These are phyloP conservation scores for Psilocybe azurescens DNA, from an alignment of 768 basidiomycete genomes.

Conservation along the genomic window DNA sequence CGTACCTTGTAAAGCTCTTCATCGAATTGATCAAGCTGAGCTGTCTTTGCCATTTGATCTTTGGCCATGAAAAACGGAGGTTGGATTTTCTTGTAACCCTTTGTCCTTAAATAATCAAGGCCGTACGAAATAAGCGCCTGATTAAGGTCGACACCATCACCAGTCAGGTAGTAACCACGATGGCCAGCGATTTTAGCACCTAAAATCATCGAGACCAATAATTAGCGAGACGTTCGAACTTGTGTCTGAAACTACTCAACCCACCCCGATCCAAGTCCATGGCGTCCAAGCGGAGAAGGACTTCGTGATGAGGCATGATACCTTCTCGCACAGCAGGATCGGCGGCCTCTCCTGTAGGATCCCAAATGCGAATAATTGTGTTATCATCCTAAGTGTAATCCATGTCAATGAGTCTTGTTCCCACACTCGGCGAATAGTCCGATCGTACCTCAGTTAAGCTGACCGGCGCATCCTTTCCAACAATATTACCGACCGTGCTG, in stretches of 20 bases:
- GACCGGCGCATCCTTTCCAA: constrained; percentile 85
- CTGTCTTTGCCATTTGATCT: constrained; percentile 96
- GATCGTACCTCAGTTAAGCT: constrained; percentile 82
- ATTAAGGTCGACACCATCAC: constrained; percentile 96
- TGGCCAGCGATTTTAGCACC: constrained; percentile 94
- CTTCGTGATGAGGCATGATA: constrained; percentile 98
- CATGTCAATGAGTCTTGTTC: background rate
- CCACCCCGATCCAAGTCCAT: constrained; percentile 96
- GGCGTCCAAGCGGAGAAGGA: constrained; percentile 89
- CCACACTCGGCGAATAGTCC: background rate
- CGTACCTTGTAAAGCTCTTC: constrained; percentile 95
- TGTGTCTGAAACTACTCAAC: background rate
- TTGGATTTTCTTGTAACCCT: constrained; percentile 91
- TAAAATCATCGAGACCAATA: constrained; percentile 31
- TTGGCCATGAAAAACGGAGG: constrained; percentile 99
- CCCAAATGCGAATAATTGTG: constrained; percentile 78
- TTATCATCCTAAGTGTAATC: constrained; percentile 81
- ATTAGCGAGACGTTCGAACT: background rate
- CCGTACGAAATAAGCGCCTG: constrained; percentile 95
- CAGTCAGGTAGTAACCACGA: constrained; percentile 94
- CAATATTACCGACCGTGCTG: constrained; percentile 87
- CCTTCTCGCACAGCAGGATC: constrained; percentile 74
- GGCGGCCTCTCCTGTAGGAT: constrained; percentile 76
- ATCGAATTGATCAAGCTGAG: constrained; percentile 97
- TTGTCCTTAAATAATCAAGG: constrained; percentile 86